Percentiles rank a stretch among this genome's conserved stretches.
phyloP scores from a whole-genome alignment of 345 rosid genomes.

The Rhodamnia argentea region DNA sequence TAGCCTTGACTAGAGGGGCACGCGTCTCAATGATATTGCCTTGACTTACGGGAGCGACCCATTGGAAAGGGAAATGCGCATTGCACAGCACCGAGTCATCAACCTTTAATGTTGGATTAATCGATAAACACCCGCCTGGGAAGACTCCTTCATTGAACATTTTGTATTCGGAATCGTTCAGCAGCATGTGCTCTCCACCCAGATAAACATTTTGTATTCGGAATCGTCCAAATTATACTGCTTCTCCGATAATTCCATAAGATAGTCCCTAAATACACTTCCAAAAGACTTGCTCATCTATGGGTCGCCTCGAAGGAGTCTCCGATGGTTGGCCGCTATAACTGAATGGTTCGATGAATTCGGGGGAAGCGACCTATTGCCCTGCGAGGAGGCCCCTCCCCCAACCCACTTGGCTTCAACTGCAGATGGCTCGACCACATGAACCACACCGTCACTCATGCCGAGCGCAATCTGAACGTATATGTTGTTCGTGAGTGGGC shows the following conservation, averaged over 20 bases:
- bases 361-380: constrained; percentile 27
- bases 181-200: too few relatives aligned
- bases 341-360: constrained; percentile 37
- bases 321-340: constrained; percentile 23
- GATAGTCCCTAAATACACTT: not conserved
- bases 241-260: not conserved
- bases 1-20: too few relatives aligned
- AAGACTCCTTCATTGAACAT: too few relatives aligned
- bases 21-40: too few relatives aligned
- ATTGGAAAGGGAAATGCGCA: too few relatives aligned
- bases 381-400: constrained; percentile 22
- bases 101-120: too few relatives aligned
- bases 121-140: too few relatives aligned
- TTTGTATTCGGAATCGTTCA: too few relatives aligned
- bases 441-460: constrained; percentile 50
- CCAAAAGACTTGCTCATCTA: not conserved
- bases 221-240: not conserved
- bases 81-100: too few relatives aligned
- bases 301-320: constrained; percentile 23
- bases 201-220: too few relatives aligned
- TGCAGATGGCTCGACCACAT: constrained; percentile 45
- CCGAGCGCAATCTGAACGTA: constrained; percentile 45
- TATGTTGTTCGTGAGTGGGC: too few relatives aligned
- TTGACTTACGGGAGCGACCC: too few relatives aligned
- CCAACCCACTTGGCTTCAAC: constrained; percentile 28